Conservation (phyloP, 1,284 basidiomycete genomes). For the Puccinia polysora region DNA sequence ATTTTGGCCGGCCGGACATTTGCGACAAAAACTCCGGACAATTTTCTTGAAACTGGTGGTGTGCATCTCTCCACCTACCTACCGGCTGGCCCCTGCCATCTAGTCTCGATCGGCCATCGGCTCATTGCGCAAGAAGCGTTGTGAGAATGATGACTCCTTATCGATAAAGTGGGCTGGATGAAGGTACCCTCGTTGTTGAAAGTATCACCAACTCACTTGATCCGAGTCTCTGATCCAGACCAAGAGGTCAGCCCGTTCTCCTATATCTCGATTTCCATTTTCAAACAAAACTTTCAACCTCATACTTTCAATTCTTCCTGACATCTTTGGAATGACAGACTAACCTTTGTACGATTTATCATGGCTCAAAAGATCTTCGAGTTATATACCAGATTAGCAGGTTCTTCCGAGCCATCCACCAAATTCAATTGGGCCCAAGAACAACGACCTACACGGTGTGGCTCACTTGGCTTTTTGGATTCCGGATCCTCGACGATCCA, state of each 20-base stretch:
- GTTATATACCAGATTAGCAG: slow-evolving; percentile 22
- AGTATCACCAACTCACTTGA: background rate
- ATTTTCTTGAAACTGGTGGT: too few species aligned
- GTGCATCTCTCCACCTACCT: too few species aligned
- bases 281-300: background rate
- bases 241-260: slow-evolving; percentile 15
- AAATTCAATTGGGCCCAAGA: slow-evolving; percentile 1
- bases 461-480: slow-evolving; percentile 20
- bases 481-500: background rate
- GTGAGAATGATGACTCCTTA: too few species aligned
- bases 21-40: too few species aligned
- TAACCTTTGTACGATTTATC: background rate
- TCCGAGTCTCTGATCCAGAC: slow-evolving; percentile 13
- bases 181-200: slow-evolving; percentile 16
- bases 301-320: background rate
- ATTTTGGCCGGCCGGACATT: too few species aligned
- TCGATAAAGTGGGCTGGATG: too few species aligned
- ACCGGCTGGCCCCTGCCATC: too few species aligned
- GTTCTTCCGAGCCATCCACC: background rate
- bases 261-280: too few species aligned
- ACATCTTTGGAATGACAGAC: background rate
- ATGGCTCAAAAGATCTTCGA: slow-evolving; percentile 2
- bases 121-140: too few species aligned
- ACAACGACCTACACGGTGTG: background rate
- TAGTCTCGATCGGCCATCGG: too few species aligned